Percentiles rank a stretch among this genome's conserved stretches.
phyloP scores from a whole-genome alignment of 1,284 basidiomycete species.

The Tylopilus orsonianus region DNA sequence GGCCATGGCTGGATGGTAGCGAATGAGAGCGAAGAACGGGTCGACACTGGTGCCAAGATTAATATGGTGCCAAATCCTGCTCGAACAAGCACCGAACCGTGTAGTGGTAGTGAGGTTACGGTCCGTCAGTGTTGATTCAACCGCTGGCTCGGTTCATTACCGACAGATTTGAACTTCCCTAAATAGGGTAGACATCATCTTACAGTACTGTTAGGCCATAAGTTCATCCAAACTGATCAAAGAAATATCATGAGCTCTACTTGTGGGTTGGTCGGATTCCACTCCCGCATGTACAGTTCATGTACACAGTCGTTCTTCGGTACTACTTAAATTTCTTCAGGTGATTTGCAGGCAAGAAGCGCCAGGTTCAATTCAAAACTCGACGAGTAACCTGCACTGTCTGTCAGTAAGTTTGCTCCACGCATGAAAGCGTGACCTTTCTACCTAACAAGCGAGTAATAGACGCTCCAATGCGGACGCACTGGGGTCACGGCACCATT shows the following conservation, averaged over 20 bases:
- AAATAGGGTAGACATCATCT: neutral
- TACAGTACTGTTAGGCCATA: neutral
- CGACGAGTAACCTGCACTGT: neutral
- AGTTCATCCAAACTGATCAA: slow-evolving; percentile 7
- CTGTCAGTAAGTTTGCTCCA: slow-evolving; percentile 10
- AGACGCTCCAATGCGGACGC: neutral
- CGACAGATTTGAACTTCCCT: neutral
- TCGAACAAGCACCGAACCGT: no score
- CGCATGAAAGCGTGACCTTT: neutral
- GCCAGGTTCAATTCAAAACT: neutral
- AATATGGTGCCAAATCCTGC: no score
- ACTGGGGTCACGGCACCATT: neutral
- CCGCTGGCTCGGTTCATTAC: slow-evolving; percentile 14
- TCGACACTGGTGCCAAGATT: neutral
- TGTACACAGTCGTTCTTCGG: neutral
- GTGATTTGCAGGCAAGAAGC: neutral
- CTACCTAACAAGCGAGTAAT: slow-evolving; percentile 8
- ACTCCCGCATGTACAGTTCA: neutral
- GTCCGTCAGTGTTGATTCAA: no score
- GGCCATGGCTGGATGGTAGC: neutral
- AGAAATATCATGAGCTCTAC: neutral
- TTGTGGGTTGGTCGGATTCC: neutral
- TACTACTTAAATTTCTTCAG: neutral
- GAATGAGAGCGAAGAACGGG: neutral
- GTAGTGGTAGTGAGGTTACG: no score